phyloP scores from a whole-genome alignment of 305 asterid genomes.

The Andrographis paniculata region DNA sequence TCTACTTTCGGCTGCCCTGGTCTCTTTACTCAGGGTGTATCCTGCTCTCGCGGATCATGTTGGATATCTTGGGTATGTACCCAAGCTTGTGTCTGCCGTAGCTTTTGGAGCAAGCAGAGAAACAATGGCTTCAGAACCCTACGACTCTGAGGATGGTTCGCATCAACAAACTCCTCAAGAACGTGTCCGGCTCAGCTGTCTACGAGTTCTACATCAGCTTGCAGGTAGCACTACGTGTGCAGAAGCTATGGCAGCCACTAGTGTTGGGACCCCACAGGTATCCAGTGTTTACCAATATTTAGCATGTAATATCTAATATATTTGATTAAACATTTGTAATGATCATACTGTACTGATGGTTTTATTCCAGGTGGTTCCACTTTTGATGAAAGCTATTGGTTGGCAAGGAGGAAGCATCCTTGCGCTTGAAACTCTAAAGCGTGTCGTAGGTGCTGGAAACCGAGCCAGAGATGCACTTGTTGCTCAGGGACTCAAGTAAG shows the following conservation, averaged over 20 bases:
- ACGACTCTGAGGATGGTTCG: conserved; percentile 55
- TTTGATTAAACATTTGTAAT: conserved; percentile 5
- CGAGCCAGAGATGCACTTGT: conserved; percentile 98
- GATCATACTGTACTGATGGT: conserved; percentile 15
- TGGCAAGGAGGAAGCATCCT: conserved; percentile 99
- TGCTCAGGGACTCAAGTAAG: conserved; percentile 98
- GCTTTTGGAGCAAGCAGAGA: conserved; percentile 96
- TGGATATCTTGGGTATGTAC: conserved; percentile 96
- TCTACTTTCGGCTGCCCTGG: conserved; percentile 95
- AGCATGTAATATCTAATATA: conserved; percentile 5
- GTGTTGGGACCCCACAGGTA: conserved; percentile 97
- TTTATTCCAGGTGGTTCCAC: conserved; percentile 84
- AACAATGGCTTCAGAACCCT: conserved; percentile 69
- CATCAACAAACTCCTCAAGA: conserved; percentile 70
- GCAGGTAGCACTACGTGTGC: conserved; percentile 98
- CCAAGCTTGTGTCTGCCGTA: conserved; percentile 92
- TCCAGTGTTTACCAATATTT: conserved; percentile 9
- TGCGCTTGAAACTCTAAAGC: conserved; percentile 97
- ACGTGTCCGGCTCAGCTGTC: conserved; percentile 93
- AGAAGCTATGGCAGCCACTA: conserved; percentile 99
- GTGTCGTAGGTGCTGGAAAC: conserved; percentile 95
- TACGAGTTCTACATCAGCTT: conserved; percentile 96
- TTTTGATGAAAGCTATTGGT: conserved; percentile 96
- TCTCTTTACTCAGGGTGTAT: conserved; percentile 87
- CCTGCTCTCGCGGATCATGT: conserved; percentile 99